Conservation (phyloP, 1,139 yeast genomes). For the Debaryomyces fabryi region DNA sequence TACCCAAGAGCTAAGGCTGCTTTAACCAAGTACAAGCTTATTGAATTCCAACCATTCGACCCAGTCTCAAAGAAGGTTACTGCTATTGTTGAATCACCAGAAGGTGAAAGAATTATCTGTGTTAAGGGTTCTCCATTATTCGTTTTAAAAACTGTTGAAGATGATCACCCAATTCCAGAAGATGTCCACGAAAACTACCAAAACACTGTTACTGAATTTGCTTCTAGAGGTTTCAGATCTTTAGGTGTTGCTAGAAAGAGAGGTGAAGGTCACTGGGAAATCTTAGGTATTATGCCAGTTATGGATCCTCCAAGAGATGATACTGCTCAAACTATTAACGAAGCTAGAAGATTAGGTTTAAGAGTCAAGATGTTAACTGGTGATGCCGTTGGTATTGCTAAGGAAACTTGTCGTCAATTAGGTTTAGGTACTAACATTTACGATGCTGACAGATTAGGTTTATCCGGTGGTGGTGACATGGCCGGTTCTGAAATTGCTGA, state of each 20-base stretch:
- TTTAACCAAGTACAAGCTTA: conserved; percentile 91
- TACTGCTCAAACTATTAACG: conserved; percentile 93
- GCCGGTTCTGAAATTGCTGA: conserved; percentile 96
- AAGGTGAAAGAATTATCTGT: conserved; percentile 94
- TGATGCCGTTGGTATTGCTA: conserved; percentile 99
- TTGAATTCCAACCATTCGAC: conserved; percentile 96
- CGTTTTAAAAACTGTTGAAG: conserved; percentile 94
- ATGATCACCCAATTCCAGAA: conserved; percentile 95
- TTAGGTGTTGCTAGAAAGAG: conserved; percentile 99
- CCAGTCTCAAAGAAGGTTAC: conserved; percentile 97
- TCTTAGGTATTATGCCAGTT: conserved; percentile 97
- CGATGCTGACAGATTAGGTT: conserved; percentile 96
- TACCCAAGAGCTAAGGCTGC: conserved; percentile 96
- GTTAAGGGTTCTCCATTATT: conserved; percentile 98
- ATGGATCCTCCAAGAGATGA: conserved; percentile 99
- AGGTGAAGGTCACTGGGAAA: conserved; percentile 99
- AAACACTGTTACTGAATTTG: conserved; percentile 96
- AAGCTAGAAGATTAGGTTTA: conserved; percentile 91
- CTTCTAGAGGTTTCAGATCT: conserved; percentile 98
- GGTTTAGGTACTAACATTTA: conserved; percentile 96
- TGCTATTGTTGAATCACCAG: conserved; percentile 92
- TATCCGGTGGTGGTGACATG: conserved; percentile 96
- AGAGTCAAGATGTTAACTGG: conserved; percentile 98
- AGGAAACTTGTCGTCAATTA: conserved; percentile 97
- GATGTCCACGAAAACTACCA: conserved; percentile 94